Conservation (phyloP, 768 basidiomycete genomes). For the Mycena haematopus region DNA sequence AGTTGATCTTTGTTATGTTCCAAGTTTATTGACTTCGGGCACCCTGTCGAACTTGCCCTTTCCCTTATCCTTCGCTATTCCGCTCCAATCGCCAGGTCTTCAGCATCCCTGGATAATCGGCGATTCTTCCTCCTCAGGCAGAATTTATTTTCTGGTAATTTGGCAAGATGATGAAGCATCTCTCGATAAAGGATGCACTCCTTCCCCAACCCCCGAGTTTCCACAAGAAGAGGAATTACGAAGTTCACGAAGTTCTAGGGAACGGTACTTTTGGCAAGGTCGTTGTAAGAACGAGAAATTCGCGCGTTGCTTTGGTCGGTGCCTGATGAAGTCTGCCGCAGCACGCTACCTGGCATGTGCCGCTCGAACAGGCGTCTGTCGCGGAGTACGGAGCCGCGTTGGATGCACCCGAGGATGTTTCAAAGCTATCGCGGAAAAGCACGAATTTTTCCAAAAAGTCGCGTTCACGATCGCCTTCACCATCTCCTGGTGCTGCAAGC, state of each 20-base stretch:
- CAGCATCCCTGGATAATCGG: too few species aligned
- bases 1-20: too few species aligned
- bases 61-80: too few species aligned
- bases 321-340: slow-evolving; percentile 33
- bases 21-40: too few species aligned
- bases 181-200: slow-evolving; percentile 60
- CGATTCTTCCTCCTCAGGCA: too few species aligned
- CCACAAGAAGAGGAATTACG: slow-evolving; percentile 84
- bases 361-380: slow-evolving; percentile 59
- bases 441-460: slow-evolving; percentile 16
- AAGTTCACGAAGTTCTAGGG: slow-evolving; percentile 75
- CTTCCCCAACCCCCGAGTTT: slow-evolving; percentile 88
- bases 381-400: slow-evolving; percentile 66
- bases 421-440: slow-evolving; percentile 31
- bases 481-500: slow-evolving; percentile 33
- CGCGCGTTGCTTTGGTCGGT: too few species aligned
- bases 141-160: background rate
- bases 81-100: too few species aligned
- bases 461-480: slow-evolving; percentile 31
- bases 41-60: too few species aligned
- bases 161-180: slow-evolving; percentile 44
- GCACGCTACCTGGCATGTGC: slow-evolving; percentile 82
- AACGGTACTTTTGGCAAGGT: slow-evolving; percentile 93
- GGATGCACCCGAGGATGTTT: slow-evolving; percentile 28
- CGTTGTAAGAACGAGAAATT: slow-evolving; percentile 21